Conservation (phyloP, 208 protist genomes). For the Crithidia sp. region DNA sequence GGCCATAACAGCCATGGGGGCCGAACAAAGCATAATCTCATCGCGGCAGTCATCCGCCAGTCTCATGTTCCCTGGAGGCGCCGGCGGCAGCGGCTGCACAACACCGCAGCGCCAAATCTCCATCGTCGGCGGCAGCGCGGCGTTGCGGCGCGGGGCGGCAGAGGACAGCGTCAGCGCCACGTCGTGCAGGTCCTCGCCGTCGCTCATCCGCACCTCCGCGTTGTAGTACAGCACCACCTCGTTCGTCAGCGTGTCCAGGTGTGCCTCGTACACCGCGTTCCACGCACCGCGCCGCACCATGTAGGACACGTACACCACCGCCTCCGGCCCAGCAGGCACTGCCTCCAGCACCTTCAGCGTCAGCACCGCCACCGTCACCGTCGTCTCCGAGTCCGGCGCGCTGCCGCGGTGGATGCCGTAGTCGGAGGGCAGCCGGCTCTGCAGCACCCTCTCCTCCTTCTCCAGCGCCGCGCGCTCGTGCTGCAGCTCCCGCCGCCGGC, state of each 20-base stretch:
- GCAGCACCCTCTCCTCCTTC: conserved; percentile 4
- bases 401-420: neutral
- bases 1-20: too few relatives aligned
- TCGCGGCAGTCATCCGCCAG: too few relatives aligned
- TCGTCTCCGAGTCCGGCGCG: conserved; percentile 1
- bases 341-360: conserved; percentile 32
- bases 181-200: conserved; percentile 28
- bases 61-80: too few relatives aligned
- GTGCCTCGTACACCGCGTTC: conserved; percentile 29
- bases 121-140: conserved; percentile 23
- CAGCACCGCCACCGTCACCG: conserved; percentile 19
- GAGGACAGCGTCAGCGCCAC: conserved; percentile 30
- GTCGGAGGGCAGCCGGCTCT: conserved; percentile 8
- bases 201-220: conserved; percentile 23
- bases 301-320: conserved; percentile 34
- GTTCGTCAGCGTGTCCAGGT: conserved; percentile 26
- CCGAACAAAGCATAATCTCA: too few relatives aligned
- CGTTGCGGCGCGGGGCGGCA: conserved; percentile 22
- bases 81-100: conserved; percentile 5
- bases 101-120: conserved; percentile 29
- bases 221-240: conserved; percentile 35
- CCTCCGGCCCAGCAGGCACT: conserved; percentile 22
- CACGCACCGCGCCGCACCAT: conserved; percentile 20
- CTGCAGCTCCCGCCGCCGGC: conserved; percentile 15
- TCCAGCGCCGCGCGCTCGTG: conserved; percentile 17